Conservation (phyloP, 768 basidiomycete species). For the Pluteus cervinus region DNA sequence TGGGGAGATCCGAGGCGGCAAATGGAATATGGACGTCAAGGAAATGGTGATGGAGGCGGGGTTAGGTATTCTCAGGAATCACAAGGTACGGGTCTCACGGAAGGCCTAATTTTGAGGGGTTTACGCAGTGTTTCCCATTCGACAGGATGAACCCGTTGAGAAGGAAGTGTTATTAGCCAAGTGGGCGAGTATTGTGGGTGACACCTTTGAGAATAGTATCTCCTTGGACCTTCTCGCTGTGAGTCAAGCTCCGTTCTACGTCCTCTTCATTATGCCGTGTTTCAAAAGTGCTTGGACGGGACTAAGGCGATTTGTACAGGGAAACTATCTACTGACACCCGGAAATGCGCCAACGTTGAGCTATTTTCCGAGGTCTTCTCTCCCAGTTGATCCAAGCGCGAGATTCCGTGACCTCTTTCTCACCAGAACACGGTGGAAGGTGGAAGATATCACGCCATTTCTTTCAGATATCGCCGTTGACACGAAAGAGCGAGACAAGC, state of each 20-base stretch:
- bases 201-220: constrained; percentile 63
- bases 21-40: constrained; percentile 63
- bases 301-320: no score
- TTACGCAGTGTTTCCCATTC: constrained; percentile 1
- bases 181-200: constrained; percentile 77
- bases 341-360: constrained; percentile 31
- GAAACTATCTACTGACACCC: constrained; percentile 28
- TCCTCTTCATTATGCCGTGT: no score
- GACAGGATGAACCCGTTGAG: constrained; percentile 53
- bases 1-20: constrained; percentile 47
- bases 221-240: constrained; percentile 67
- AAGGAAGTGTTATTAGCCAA: constrained; percentile 49
- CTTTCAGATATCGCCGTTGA: constrained; percentile 78
- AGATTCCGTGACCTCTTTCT: constrained; percentile 90
- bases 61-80: constrained; percentile 57
- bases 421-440: constrained; percentile 68
- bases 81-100: constrained; percentile 36
- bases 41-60: constrained; percentile 72
- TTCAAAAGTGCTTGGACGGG: no score
- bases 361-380: constrained; percentile 70
- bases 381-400: constrained; percentile 72
- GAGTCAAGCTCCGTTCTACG: constrained; percentile 13
- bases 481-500: constrained; percentile 79
- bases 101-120: constrained; percentile 2
- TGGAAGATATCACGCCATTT: constrained; percentile 78